A percentile compares a stretch with the other conserved stretches of the same genome.
These are phyloP conservation scores for Gossypium laxum DNA, from an alignment of 441 rosid genomes.

Conservation along the genomic window DNA sequence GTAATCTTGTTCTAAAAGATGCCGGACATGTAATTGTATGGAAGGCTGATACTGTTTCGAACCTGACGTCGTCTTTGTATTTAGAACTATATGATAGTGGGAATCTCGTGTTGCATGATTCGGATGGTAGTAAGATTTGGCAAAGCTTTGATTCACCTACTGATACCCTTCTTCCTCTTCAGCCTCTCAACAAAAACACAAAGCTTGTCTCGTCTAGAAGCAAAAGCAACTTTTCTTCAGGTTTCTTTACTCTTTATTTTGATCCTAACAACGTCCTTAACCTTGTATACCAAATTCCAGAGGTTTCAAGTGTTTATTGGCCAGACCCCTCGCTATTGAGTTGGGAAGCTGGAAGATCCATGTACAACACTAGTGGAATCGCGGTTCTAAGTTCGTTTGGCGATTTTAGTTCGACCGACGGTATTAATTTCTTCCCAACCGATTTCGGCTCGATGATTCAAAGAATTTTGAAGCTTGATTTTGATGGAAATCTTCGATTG, in stretches of 20 bases:
- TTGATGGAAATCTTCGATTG: conserved; percentile 23
- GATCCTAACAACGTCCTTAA: not conserved
- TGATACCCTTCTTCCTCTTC: conserved; percentile 11
- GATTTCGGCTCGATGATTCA: conserved; percentile 7
- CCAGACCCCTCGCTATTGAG: not conserved
- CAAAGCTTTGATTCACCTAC: conserved; percentile 12
- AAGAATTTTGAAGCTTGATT: conserved; percentile 17
- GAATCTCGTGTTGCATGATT: conserved; percentile 14
- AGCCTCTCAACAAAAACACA: not conserved
- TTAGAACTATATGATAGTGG: conserved; percentile 6
- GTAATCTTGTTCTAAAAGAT: conserved; percentile 4
- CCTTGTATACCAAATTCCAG: conserved; percentile 1
- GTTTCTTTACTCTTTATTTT: conserved; percentile 6
- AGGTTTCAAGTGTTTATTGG: conserved; percentile 10
- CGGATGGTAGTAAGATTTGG: not conserved
- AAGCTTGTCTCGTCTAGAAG: conserved; percentile 5
- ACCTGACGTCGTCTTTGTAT: not conserved
- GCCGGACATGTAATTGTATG: not conserved
- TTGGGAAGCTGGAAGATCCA: conserved; percentile 14
- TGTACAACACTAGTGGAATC: not conserved
- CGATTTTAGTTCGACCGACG: not conserved
- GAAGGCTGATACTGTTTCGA: not conserved
- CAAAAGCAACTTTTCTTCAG: conserved; percentile 5
- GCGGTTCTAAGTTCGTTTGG: not conserved
- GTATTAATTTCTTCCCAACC: not conserved